A percentile compares a stretch with the other conserved stretches of the same genome.
These are phyloP conservation scores for Diplotaxis tenuifolia DNA, from an alignment of 345 rosid genomes.

Conservation along the genomic window DNA sequence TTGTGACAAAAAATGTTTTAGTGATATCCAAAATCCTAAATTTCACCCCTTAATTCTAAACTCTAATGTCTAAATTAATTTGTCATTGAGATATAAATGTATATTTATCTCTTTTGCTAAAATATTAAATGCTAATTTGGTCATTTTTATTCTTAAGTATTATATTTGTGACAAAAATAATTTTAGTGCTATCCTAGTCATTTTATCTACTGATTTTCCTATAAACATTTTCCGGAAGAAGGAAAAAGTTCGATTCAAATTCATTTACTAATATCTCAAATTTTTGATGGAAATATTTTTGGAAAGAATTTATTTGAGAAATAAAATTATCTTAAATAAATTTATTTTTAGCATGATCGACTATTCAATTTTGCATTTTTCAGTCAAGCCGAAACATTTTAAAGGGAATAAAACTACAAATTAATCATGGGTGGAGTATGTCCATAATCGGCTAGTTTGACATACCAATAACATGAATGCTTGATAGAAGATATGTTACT, in stretches of 20 bases:
- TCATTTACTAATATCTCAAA: too few species aligned
- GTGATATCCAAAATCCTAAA: too few species aligned
- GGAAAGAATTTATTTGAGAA: not conserved
- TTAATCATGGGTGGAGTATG: not conserved
- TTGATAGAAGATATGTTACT: not conserved
- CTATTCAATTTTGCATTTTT: slow-evolving; percentile 4
- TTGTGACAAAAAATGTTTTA: too few species aligned
- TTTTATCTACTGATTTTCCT: not conserved
- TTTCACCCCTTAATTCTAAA: too few species aligned
- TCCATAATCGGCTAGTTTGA: slow-evolving; percentile 24
- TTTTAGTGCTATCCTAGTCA: too few species aligned
- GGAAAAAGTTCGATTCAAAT: not conserved
- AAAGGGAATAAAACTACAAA: not conserved
- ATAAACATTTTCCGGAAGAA: not conserved
- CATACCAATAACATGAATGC: slow-evolving; percentile 1
- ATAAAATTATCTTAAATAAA: not conserved
- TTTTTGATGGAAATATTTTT: too few species aligned
- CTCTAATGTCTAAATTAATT: too few species aligned
- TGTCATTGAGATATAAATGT: too few species aligned
- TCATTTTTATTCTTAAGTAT: too few species aligned
- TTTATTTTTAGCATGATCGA: not conserved
- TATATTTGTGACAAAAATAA: too few species aligned
- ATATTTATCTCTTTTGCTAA: too few species aligned
- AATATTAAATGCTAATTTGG: too few species aligned
- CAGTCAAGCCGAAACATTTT: not conserved